phyloP scores from a whole-genome alignment of 805 yeast species.

The Maudiozyma turicensis region DNA sequence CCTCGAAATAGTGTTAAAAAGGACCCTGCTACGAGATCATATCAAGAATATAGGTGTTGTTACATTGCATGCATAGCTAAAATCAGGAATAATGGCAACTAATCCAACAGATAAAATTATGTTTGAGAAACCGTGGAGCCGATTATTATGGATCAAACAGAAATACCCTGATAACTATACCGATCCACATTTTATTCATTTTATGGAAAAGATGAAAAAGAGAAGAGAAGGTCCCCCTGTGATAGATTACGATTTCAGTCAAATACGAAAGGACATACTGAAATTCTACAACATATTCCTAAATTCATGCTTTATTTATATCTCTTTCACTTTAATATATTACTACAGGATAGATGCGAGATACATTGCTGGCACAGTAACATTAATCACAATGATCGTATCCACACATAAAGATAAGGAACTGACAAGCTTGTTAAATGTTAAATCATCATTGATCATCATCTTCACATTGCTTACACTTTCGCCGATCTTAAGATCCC shows the following conservation, averaged over 20 bases:
- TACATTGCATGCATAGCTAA: too few species aligned
- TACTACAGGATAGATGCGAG: constrained; percentile 17
- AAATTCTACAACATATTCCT: constrained; percentile 33
- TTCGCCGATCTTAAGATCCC: constrained; percentile 82
- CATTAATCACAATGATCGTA: neutral
- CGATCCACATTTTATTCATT: constrained; percentile 56
- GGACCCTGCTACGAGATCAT: too few species aligned
- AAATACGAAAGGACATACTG: constrained; percentile 19
- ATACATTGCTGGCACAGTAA: constrained; percentile 7
- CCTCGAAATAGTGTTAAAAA: too few species aligned
- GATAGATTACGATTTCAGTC: constrained; percentile 9
- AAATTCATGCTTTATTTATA: constrained; percentile 50
- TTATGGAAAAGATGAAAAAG: constrained; percentile 9
- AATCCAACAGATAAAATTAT: neutral
- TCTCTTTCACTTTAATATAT: constrained; percentile 41
- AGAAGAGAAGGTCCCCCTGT: constrained; percentile 12
- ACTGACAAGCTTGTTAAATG: constrained; percentile 16
- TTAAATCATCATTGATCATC: constrained; percentile 62
- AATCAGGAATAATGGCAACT: neutral
- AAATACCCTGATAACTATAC: constrained; percentile 90
- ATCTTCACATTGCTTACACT: constrained; percentile 62
- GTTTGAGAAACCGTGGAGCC: constrained; percentile 52
- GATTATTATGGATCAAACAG: constrained; percentile 75
- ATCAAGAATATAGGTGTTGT: too few species aligned
- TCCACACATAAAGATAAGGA: constrained; percentile 1